Percentiles rank a stretch among this genome's conserved stretches.
phyloP scores from a whole-genome alignment of 768 basidiomycete genomes.

The Amanita jacksonii region DNA sequence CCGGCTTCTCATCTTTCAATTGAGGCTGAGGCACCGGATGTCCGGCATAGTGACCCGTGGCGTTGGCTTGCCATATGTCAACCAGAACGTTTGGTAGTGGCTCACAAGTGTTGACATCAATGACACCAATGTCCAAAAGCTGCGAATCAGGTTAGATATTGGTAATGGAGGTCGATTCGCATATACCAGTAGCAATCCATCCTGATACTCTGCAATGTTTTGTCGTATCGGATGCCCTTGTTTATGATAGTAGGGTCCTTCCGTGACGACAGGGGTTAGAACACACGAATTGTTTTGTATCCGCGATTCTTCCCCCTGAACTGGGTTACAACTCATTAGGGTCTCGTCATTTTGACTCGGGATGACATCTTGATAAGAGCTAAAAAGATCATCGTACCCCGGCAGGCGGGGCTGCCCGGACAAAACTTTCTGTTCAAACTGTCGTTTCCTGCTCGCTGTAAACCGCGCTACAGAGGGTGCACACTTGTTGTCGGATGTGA shows the following conservation, averaged over 20 bases:
- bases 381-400: slow-evolving; percentile 35
- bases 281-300: slow-evolving; percentile 50
- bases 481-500: slow-evolving; percentile 24
- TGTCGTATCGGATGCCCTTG: slow-evolving; percentile 41
- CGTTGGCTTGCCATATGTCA: slow-evolving; percentile 51
- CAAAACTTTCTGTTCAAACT: slow-evolving; percentile 36
- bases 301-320: slow-evolving; percentile 30
- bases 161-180: too few species aligned
- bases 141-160: slow-evolving; percentile 9
- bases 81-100: slow-evolving; percentile 48
- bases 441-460: slow-evolving; percentile 37
- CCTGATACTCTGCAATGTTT: slow-evolving; percentile 45
- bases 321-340: slow-evolving; percentile 35
- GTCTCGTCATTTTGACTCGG: slow-evolving; percentile 19
- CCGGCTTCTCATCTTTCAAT: slow-evolving; percentile 33
- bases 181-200: slow-evolving; percentile 37
- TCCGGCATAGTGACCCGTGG: slow-evolving; percentile 45
- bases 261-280: slow-evolving; percentile 41
- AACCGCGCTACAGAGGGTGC: slow-evolving; percentile 43
- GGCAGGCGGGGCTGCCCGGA: slow-evolving; percentile 29
- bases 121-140: slow-evolving; percentile 48
- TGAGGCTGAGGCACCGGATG: slow-evolving; percentile 39
- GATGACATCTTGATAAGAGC: slow-evolving; percentile 25
- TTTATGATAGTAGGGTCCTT: slow-evolving; percentile 45
- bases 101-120: slow-evolving; percentile 47